These are phyloP conservation scores for Termitomyces sp. DNA, from an alignment of 768 basidiomycete species.

Conservation along the genomic window DNA sequence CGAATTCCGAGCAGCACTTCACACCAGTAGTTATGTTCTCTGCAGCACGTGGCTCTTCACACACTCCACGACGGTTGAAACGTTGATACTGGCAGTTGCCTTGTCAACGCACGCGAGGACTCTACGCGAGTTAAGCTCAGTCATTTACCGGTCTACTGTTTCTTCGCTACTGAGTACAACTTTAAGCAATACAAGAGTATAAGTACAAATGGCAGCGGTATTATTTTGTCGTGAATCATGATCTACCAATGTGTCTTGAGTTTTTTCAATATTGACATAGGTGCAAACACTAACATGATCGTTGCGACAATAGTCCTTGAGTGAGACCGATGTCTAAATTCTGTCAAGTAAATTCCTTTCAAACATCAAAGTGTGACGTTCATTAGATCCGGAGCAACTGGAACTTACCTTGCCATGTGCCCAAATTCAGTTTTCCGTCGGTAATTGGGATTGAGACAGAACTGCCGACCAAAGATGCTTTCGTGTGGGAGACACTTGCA, in stretches of 20 bases:
- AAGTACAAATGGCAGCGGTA: neutral
- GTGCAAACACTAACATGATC: slow-evolving; percentile 52
- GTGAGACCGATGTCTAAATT: slow-evolving; percentile 71
- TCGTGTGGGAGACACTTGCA: slow-evolving; percentile 81
- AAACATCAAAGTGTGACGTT: neutral
- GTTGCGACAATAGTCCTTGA: slow-evolving; percentile 74
- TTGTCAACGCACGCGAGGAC: neutral
- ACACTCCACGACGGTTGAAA: too few relatives aligned
- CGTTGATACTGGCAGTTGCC: neutral
- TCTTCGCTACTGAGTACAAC: neutral
- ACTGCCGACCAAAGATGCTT: slow-evolving; percentile 79
- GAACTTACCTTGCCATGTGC: slow-evolving; percentile 87
- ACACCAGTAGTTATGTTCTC: neutral
- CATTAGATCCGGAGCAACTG: neutral
- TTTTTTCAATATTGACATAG: neutral
- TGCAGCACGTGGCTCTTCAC: neutral
- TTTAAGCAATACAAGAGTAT: slow-evolving; percentile 4
- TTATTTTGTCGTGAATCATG: neutral
- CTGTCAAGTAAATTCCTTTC: slow-evolving; percentile 80
- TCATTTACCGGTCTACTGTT: neutral
- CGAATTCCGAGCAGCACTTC: neutral
- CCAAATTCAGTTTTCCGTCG: slow-evolving; percentile 69
- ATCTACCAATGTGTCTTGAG: neutral
- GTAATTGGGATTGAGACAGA: slow-evolving; percentile 83
- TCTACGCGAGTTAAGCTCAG: neutral